phyloP scores from a whole-genome alignment of 1,284 basidiomycete species.

The Ustilago loliicola region DNA sequence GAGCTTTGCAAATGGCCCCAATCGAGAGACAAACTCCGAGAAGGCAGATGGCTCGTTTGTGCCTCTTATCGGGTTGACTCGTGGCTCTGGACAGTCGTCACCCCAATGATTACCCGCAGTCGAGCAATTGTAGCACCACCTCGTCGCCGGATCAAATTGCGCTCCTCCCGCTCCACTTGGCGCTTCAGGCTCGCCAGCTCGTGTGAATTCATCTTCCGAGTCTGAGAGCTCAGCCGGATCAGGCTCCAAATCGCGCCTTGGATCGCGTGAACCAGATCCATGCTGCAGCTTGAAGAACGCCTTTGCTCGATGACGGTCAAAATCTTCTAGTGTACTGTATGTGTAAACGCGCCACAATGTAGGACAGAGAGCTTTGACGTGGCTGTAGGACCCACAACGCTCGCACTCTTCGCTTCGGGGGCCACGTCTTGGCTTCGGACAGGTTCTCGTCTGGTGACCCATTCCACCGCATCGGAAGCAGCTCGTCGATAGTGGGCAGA shows the following conservation, averaged over 20 bases:
- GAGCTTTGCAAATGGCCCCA: conserved; percentile 80
- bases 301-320: conserved; percentile 62
- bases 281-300: conserved; percentile 28
- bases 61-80: conserved; percentile 74
- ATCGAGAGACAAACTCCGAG: conserved; percentile 77
- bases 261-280: conserved; percentile 20
- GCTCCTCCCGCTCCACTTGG: conserved; percentile 8
- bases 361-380: conserved; percentile 84
- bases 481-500: conserved; percentile 84
- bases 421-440: conserved; percentile 73
- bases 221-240: conserved; percentile 39
- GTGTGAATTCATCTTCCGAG: conserved; percentile 33
- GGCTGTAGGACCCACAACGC: conserved; percentile 79
- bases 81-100: conserved; percentile 81
- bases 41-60: conserved; percentile 80
- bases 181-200: conserved; percentile 23
- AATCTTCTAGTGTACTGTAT: conserved; percentile 78
- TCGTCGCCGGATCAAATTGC: conserved; percentile 71
- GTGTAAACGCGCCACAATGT: conserved; percentile 88
- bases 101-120: conserved; percentile 81
- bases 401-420: conserved; percentile 75
- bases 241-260: conserved; percentile 19
- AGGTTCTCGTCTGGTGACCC: conserved; percentile 81
- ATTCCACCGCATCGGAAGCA: conserved; percentile 89
- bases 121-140: conserved; percentile 92